These are phyloP conservation scores for Zoysia matrella DNA, from an alignment of 202 grass and related monocot genomes.

Conservation along the genomic window DNA sequence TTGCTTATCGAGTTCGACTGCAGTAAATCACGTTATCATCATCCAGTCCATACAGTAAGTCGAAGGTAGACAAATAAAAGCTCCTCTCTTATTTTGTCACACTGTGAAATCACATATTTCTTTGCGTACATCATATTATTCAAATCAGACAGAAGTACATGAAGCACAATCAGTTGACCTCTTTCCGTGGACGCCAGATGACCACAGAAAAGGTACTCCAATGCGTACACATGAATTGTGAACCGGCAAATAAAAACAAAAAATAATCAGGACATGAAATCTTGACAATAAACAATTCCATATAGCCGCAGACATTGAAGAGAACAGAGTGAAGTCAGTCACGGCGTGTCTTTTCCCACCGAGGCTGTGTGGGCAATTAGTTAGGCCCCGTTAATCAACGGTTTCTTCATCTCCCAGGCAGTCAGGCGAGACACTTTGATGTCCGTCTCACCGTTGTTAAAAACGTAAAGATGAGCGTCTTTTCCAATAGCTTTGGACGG, in stretches of 20 bases:
- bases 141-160: slow-evolving; percentile 4
- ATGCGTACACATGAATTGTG: not conserved
- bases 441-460: no score
- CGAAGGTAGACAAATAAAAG: not conserved
- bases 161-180: not conserved
- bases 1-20: no score
- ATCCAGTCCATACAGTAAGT: no score
- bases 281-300: not conserved
- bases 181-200: not conserved
- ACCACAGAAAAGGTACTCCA: not conserved
- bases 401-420: not conserved
- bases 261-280: not conserved
- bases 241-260: not conserved
- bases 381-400: slow-evolving; percentile 61
- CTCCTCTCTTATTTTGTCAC: not conserved
- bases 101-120: not conserved
- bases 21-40: no score
- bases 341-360: no score
- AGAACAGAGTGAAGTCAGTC: not conserved
- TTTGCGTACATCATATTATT: not conserved
- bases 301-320: not conserved
- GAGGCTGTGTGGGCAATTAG: not conserved
- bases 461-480: no score
- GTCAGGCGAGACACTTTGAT: no score
- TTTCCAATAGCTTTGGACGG: slow-evolving; percentile 30